phyloP scores from a whole-genome alignment of 2,329 filamentous ascomycete species.

The Amauroascus verrucosus region DNA sequence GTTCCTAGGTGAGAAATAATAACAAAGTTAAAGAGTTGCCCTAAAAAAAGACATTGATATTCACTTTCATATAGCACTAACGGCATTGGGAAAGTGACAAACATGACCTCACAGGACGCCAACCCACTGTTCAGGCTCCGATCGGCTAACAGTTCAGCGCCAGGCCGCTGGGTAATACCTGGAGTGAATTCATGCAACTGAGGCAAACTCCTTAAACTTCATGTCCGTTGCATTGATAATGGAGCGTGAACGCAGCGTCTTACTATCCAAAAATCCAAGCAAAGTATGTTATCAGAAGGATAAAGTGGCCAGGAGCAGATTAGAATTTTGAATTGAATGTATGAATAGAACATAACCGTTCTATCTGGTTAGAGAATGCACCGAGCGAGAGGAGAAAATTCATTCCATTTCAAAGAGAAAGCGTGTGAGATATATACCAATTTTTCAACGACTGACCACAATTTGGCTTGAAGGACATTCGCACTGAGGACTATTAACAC shows the following conservation, averaged over 20 bases:
- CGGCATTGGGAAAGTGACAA: background rate
- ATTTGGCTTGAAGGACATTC: slow-evolving; percentile 3
- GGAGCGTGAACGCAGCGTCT: background rate
- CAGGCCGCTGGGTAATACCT: background rate
- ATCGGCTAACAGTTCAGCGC: background rate
- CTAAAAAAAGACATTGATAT: background rate
- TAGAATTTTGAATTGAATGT: background rate
- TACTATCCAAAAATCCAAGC: background rate
- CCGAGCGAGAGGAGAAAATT: background rate
- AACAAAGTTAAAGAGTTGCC: background rate
- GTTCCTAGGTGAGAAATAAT: background rate
- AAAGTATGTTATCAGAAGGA: background rate
- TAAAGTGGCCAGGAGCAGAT: background rate
- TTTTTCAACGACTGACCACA: slow-evolving; percentile 3
- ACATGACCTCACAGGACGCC: background rate
- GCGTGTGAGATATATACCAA: slow-evolving; percentile 4
- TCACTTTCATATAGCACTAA: slow-evolving; percentile 8
- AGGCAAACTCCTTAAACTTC: background rate
- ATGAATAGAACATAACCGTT: slow-evolving; percentile 8
- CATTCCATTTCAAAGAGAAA: slow-evolving; percentile 3
- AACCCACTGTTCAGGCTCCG: background rate
- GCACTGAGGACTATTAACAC: slow-evolving; percentile 1
- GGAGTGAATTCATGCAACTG: background rate
- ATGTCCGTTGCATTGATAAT: background rate
- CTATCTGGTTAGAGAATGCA: background rate